Percentiles rank a stretch among this genome's conserved stretches.
phyloP scores from a whole-genome alignment of 2,329 filamentous ascomycete species.

The Pseudodiploospora longispora region DNA sequence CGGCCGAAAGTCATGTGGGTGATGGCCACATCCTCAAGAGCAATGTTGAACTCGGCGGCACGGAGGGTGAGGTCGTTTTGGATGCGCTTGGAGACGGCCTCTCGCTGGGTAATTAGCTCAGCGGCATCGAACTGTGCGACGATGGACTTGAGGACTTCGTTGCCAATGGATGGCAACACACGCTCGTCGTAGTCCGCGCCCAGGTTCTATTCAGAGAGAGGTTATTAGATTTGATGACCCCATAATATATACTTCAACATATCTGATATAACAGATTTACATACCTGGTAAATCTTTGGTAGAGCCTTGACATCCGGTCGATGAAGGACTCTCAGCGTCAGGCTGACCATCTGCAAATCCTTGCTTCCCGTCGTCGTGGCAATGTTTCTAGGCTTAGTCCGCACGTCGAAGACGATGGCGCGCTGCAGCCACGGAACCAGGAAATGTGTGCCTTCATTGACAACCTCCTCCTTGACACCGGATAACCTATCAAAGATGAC shows the following conservation, averaged over 20 bases:
- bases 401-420: conserved; percentile 91
- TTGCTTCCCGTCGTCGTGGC: conserved; percentile 96
- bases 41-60: conserved; percentile 96
- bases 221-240: not conserved
- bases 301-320: conserved; percentile 85
- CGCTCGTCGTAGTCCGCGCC: conserved; percentile 98
- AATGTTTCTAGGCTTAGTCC: conserved; percentile 95
- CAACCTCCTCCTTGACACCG: conserved; percentile 86
- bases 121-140: conserved; percentile 98
- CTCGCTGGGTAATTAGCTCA: conserved; percentile 97
- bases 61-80: conserved; percentile 85
- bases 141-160: conserved; percentile 98
- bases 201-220: conserved; percentile 60
- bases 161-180: conserved; percentile 95
- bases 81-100: conserved; percentile 93
- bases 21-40: conserved; percentile 96
- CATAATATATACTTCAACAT: not conserved
- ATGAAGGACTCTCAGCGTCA: conserved; percentile 92
- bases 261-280: not conserved
- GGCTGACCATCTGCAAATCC: conserved; percentile 98
- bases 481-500: conserved; percentile 95
- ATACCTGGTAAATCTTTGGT: conserved; percentile 97
- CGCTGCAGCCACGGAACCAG: conserved; percentile 92
- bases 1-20: conserved; percentile 99
- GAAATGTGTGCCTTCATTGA: conserved; percentile 97